These are phyloP conservation scores for Dinochytrium kinnereticum DNA, from an alignment of 371 early-diverging fungal genomes.

Conservation along the genomic window DNA sequence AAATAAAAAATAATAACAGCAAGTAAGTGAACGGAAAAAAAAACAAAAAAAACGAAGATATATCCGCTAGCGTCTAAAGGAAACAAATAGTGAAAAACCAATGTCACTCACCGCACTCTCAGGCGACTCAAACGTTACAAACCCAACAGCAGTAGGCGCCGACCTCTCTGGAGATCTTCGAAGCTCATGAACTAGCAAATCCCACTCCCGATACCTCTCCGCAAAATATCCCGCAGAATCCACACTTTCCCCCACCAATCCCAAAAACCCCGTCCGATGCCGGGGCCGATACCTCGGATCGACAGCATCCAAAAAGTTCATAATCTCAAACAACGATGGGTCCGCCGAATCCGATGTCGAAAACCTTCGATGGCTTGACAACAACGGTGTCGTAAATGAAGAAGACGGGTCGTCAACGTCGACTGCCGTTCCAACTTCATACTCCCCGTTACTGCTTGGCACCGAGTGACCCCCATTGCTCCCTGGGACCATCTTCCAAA, in stretches of 20 bases:
- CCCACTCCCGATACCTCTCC: slow-evolving; percentile 65
- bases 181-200: slow-evolving; percentile 62
- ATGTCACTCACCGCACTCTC: slow-evolving; percentile 49
- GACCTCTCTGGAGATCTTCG: slow-evolving; percentile 59
- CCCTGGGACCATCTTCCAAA: background rate
- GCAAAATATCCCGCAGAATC: slow-evolving; percentile 76
- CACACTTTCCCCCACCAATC: slow-evolving; percentile 59
- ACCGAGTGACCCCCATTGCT: background rate
- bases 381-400: slow-evolving; percentile 15
- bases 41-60: background rate
- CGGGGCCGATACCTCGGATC: slow-evolving; percentile 40
- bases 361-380: slow-evolving; percentile 20
- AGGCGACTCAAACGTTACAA: slow-evolving; percentile 80
- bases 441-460: background rate
- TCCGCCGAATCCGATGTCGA: slow-evolving; percentile 28
- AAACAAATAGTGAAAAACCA: slow-evolving; percentile 8
- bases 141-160: slow-evolving; percentile 70
- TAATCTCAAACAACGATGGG: slow-evolving; percentile 40
- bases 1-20: background rate
- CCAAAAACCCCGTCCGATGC: slow-evolving; percentile 50
- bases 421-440: no score
- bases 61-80: slow-evolving; percentile 31
- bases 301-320: slow-evolving; percentile 38
- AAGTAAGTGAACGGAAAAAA: background rate
- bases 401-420: background rate